Conservation (phyloP, 192 early-diverging fungal species). For the Coemansia sp. region DNA sequence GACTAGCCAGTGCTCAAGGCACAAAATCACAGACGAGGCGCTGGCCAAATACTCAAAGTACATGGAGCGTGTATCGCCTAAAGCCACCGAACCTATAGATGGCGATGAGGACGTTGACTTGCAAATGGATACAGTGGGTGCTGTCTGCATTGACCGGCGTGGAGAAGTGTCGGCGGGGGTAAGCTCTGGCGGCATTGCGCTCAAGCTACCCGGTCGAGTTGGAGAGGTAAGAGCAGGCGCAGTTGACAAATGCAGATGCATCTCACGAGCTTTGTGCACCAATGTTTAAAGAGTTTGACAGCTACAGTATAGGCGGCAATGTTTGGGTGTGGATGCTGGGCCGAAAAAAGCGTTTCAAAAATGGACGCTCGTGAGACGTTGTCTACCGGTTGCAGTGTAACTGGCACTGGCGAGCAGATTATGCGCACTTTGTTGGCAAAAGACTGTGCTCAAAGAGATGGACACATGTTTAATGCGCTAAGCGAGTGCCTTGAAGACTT, state of each 20-base stretch:
- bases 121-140: constrained; percentile 83
- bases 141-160: constrained; percentile 64
- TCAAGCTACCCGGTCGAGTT: constrained; percentile 79
- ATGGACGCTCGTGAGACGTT: constrained; percentile 12
- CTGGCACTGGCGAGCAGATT: constrained; percentile 82
- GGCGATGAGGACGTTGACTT: not conserved
- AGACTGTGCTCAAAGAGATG: constrained; percentile 49
- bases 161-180: constrained; percentile 73
- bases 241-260: no score
- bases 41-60: constrained; percentile 20
- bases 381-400: constrained; percentile 59
- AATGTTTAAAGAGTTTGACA: no score
- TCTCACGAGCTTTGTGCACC: no score
- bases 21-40: constrained; percentile 22
- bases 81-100: not conserved
- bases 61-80: constrained; percentile 5
- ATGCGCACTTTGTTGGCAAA: constrained; percentile 68
- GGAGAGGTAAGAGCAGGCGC: constrained; percentile 63
- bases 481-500: constrained; percentile 16
- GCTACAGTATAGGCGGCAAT: constrained; percentile 63
- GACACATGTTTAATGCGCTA: constrained; percentile 17
- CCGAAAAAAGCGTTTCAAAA: constrained; percentile 43
- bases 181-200: constrained; percentile 81
- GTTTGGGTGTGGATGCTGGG: constrained; percentile 82
- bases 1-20: constrained; percentile 7